Base-by-base conservation (phyloP, 768 basidiomycete genomes). In the Macrocybe gigantea region DNA sequence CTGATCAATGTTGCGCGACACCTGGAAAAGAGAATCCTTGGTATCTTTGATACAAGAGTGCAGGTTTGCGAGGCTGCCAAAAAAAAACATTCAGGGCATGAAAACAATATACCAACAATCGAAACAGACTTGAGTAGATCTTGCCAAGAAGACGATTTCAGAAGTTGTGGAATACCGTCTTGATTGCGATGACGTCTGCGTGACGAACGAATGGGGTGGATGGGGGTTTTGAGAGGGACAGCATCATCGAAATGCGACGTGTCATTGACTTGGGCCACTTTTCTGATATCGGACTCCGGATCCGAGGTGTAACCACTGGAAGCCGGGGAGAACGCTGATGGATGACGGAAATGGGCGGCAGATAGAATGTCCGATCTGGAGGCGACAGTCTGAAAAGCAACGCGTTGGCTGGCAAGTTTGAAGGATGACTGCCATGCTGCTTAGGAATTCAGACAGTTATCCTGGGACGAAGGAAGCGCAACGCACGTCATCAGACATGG, bases 341-440 rank as follows among this genome's bases (percentile, higher is more conserved):
- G 52, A 54, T 57, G 22, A 51, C 55, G 38, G 63, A 53, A 5
- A 65, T 54, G 35, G 65, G 55, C 14, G 82, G 79, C 15, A 84
- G 58, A 64, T 80, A 85, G 54, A 79, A 83, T n/a, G 68, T 70
- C 55, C 77, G 68, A 5, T 77, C 79, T 12, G 74, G 76, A 6
- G 85, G 84, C 10, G 78, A 70, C 45, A 93, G 72, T 11, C 78
- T 72, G 38, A 93, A 52, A 11, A 92, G 65, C 6, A 91, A 69
- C 1, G 87, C 81, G 58, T 93, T 93, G 11, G 82, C 83, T 1
- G 88, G 82, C 31, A 92, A 63, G 41, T 70, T 69, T 5, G 63
- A 45, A 57, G 73, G 51, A 44, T 62, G 50, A 35, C 53, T 49
- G 43, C 61, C 56, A 49, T 64, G 47, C 66, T 68, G 48, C 52